phyloP scores from a whole-genome alignment of 2,329 filamentous ascomycete genomes.

The Sporothrix protearum region DNA sequence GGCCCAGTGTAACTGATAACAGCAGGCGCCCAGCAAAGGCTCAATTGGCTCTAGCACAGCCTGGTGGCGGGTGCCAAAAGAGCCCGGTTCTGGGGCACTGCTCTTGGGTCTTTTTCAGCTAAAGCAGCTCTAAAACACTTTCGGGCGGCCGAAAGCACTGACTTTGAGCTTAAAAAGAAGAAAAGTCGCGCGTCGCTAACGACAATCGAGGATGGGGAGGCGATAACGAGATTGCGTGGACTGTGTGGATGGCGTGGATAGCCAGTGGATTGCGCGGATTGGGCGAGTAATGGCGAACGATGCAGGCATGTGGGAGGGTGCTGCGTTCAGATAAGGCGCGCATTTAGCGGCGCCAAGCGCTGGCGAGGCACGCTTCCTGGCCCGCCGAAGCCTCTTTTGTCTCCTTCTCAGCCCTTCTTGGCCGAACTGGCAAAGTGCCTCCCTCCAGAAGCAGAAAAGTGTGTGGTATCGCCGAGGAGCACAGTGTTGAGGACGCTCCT shows the following conservation, averaged over 20 bases:
- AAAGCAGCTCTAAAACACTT: background rate
- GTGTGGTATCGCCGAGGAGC: background rate
- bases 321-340: constrained; percentile 17
- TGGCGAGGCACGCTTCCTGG: constrained; percentile 1
- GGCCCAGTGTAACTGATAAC: constrained; percentile 10
- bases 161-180: background rate
- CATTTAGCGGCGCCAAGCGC: background rate
- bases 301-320: constrained; percentile 23
- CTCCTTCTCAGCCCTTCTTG: constrained; percentile 13
- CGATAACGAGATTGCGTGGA: constrained; percentile 21
- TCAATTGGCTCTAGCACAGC: background rate
- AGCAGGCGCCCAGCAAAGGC: background rate
- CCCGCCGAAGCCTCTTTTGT: background rate
- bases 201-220: constrained; percentile 16
- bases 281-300: constrained; percentile 22
- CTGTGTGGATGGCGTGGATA: background rate
- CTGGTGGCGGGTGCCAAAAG: background rate
- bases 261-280: constrained; percentile 20
- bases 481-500: background rate
- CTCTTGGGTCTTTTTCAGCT: background rate
- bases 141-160: background rate
- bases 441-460: background rate
- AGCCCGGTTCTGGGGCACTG: constrained; percentile 3
- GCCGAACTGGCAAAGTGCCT: background rate
- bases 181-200: constrained; percentile 20